Base-by-base conservation (phyloP, 2,329 filamentous ascomycete species). In the Neofusicoccum cordaticola region DNA sequence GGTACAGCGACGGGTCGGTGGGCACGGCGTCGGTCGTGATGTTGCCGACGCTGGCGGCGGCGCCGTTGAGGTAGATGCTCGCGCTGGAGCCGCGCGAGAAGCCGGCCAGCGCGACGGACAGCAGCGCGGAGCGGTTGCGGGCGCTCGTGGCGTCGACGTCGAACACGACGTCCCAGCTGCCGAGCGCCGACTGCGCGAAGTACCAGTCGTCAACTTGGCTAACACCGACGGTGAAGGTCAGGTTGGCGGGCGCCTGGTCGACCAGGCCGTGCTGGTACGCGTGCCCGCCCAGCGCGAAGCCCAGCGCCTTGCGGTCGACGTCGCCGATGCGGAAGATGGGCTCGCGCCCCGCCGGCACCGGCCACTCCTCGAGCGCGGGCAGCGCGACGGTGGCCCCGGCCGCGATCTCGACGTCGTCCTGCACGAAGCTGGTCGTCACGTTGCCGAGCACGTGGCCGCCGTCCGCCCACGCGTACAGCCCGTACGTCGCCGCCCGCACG, bases 401-500 rank as follows among this genome's bases (percentile, higher is more conserved):
- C 2, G 69, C 61, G n/a, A 83, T 74, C 1, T 68, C 71, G 27
- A 84, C 71, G 60, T 80, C 77, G 64, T 80, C 80, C 13, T 74
- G 69, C 0, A 79, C 70, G 66, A 81, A 77, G 22, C 77, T 77
- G 0, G 82, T 83, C 8, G 78, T 79, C 1, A 84, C 81, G 58
- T 83, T 77, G 11, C 71, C 72, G n/a, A 83, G 72, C 4, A 66
- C 68, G 31, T 27, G 9, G n/a, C 79, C 79, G 65, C 81, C 39
- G 66, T 82, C 81, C 1, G 80, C 78, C 82, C 82, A 84, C 0
- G 82, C 82, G 64, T 83, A 81, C 1, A 84, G 69, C 0, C 77
- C 82, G 67, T 83, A 84, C 1, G 73, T 75, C 0, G 77, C 81
- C 0, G 73, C 71, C 5, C 82, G 79, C n/a, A 84, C 79, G 63